Base-by-base conservation (phyloP, 306 rosid genomes). In the Prunus salicina region DNA sequence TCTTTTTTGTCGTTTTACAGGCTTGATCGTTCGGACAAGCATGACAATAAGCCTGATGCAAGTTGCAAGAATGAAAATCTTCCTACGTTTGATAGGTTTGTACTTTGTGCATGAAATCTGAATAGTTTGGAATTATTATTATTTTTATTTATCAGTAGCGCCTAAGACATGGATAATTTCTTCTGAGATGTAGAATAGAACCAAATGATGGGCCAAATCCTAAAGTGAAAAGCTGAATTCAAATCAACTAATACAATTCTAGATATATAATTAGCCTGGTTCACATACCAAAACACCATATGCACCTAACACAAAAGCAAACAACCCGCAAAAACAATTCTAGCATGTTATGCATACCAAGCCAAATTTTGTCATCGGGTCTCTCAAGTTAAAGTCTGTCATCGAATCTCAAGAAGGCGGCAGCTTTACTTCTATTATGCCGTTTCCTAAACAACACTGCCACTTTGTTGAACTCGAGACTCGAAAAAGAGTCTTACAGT, bases 401-500 rank as follows among this genome's bases (percentile, higher is more conserved):
- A 34, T 82, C 1, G n/a, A 20, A 46, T 70, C 60, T 47, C 56
- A 28, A 10, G 9, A 51, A 2, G 43, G 19, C 2, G 28, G 19
- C n/a, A 69, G 52, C 50, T 79, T 74, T 46, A 75, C 61, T 11
- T 38, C 43, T 14, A 15, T 15, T 34, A 64, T 11, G 45, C 78
- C 49, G 57, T 20, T 47, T 73, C 58, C 84, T 82, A 84, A 62
- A 75, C 25, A 67, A 64, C 80, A 64, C 61, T 76, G 51, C 88
- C 77, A 79, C 83, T 83, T 49, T 83, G 93, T 27, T 78, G 88
- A 84, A 85, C 80, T 76, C 86, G 83, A 5, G 92, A 81, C 82
- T 86, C 96, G 13, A 72, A 84, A 55, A 89, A 92, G 79, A 95
- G 93, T 67, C 96, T 89, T 3, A 95, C 93, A 28, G 97, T 90